These are phyloP conservation scores for Lumnitzera racemosa DNA, from an alignment of 345 rosid species.

Conservation along the genomic window DNA sequence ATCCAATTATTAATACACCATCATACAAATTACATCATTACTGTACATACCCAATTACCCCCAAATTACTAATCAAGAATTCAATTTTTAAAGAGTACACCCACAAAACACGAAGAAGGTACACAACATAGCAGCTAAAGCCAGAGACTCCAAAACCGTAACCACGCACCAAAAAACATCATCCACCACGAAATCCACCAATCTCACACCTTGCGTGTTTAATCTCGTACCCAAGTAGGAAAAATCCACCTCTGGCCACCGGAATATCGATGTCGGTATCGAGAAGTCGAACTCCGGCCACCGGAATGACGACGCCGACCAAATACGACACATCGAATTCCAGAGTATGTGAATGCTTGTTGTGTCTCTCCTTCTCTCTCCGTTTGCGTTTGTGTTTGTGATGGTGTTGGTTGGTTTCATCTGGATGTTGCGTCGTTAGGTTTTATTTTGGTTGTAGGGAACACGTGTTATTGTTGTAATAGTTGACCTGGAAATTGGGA, in stretches of 20 bases:
- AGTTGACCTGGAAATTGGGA: no score
- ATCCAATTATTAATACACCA: not conserved
- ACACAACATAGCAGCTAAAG: constrained; percentile 56
- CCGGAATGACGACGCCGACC: constrained; percentile 22
- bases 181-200: constrained; percentile 44
- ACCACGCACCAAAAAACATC: constrained; percentile 57
- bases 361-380: constrained; percentile 20
- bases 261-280: constrained; percentile 28
- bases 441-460: no score
- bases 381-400: constrained; percentile 4
- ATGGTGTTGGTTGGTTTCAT: no score
- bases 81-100: constrained; percentile 48
- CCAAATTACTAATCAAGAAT: not conserved
- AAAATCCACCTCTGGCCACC: constrained; percentile 63
- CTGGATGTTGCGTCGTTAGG: no score
- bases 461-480: no score
- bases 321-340: constrained; percentile 2
- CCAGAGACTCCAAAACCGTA: constrained; percentile 57
- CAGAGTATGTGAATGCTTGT: no score
- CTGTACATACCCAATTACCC: no score
- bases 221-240: constrained; percentile 20
- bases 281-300: constrained; percentile 46
- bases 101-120: constrained; percentile 77
- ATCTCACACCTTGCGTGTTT: constrained; percentile 16
- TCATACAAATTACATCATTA: not conserved